Evolutionary conservation across 352 stramenopile genomes (phyloP), one percentile per base, ranked within the genome.

Genomic region (Pythium insidiosum): DNA sequence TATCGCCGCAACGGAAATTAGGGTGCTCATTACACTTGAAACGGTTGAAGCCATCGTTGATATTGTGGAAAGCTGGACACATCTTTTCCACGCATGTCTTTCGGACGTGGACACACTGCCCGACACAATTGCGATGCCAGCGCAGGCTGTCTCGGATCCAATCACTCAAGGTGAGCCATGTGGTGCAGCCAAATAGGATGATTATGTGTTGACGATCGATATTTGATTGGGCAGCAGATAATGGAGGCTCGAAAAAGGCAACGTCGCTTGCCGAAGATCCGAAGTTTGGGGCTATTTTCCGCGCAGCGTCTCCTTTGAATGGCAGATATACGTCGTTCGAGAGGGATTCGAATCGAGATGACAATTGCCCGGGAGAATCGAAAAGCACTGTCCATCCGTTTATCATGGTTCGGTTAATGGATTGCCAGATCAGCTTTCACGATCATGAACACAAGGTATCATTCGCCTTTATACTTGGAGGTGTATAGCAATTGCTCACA

Each of bases 371-470:
- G 2, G 43, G 49, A 1, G 58, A 59, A 19, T 22, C 46, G 7
- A 29, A 49, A 43, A 46, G 26, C 24, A 20, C 73, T n/a, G 61
- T 73, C 6, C 56, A 78, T 6, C 60, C 71, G 2, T 85, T 84
- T 33, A 52, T 89, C 13, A 71, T 84, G 38, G 63, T 89, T 7
- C 78, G 79, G 21, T 85, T 89, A 22, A 63, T 84, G 51, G 79
- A 92, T 42, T 80, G 62, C n/a, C 79, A 92, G 55, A 66, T 89
- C 26, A 86, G 59, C 37, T 29, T 88, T n/a, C 76, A 88, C 55
- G 75, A 89, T 28, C 55, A 69, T 10, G 22, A 54, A 5, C 56
- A 84, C 53, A 89, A 89, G 69, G n/a, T n/a, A n/a, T n/a, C n/a
- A n/a, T n/a, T n/a, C n/a, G n/a, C n/a, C n/a, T n/a, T n/a, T n/a